Evolutionary conservation across 345 rosid genomes (phyloP).

Genomic region (Carallia pectinifolia): DNA sequence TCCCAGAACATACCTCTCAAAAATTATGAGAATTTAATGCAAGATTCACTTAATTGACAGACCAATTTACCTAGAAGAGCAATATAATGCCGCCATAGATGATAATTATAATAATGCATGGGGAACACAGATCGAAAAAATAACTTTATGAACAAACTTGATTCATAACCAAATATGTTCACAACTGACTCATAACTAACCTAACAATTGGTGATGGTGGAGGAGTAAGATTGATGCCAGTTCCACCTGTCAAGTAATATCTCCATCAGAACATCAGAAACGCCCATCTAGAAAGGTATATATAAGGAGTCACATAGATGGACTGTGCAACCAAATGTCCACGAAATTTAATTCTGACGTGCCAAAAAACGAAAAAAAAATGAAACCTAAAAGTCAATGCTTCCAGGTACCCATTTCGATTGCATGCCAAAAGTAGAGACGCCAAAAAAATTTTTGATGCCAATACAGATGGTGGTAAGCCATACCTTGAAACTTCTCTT

Average conservation of each 20-base stretch:
- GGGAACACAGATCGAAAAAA: background rate
- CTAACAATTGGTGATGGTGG: slow-evolving; percentile 84
- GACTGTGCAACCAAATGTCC: background rate
- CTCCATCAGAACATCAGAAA: slow-evolving; percentile 13
- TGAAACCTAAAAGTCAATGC: no score
- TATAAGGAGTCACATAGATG: background rate
- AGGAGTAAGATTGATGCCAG: slow-evolving; percentile 97
- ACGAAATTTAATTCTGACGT: background rate
- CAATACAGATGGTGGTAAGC: background rate
- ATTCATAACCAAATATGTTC: no score
- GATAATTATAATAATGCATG: background rate
- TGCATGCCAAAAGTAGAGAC: background rate
- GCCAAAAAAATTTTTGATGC: background rate
- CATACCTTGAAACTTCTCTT: slow-evolving; percentile 94
- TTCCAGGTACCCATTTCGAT: background rate
- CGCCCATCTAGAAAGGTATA: background rate
- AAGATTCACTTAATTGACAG: background rate
- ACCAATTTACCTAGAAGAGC: no score
- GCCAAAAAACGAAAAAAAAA: background rate
- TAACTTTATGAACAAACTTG: no score
- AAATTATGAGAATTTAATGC: background rate
- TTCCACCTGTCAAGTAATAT: slow-evolving; percentile 66
- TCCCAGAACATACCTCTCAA: background rate
- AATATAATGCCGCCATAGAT: background rate
- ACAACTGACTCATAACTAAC: slow-evolving; percentile 35